phyloP scores from a whole-genome alignment of 2,329 filamentous ascomycete genomes.

The Penicillium sp. region DNA sequence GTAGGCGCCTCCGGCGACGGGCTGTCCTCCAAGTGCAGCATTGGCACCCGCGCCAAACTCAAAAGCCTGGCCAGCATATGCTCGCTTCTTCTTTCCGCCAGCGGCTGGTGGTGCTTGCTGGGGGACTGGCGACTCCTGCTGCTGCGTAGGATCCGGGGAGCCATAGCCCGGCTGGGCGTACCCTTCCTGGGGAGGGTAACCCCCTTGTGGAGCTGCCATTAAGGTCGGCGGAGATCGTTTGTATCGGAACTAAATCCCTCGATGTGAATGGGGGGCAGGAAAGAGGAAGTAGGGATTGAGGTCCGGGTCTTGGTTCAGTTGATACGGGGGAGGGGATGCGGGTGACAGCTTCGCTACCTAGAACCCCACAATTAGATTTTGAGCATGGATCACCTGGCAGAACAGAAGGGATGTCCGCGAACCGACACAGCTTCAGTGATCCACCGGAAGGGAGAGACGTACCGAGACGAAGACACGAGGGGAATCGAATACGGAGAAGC shows the following conservation, averaged over 20 bases:
- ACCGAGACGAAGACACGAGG: slow-evolving; percentile 8
- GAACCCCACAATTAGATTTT: slow-evolving; percentile 24
- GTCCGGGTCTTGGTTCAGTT: slow-evolving; percentile 8
- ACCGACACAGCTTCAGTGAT: neutral
- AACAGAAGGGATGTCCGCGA: neutral
- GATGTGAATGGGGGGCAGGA: slow-evolving; percentile 6
- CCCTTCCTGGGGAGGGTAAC: slow-evolving; percentile 52
- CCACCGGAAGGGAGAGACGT: slow-evolving; percentile 1
- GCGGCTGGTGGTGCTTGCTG: slow-evolving; percentile 35
- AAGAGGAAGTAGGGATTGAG: slow-evolving; percentile 3
- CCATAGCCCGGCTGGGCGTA: slow-evolving; percentile 46
- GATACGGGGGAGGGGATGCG: slow-evolving; percentile 17
- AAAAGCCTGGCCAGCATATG: slow-evolving; percentile 92
- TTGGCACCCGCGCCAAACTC: slow-evolving; percentile 89
- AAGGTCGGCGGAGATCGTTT: slow-evolving; percentile 14
- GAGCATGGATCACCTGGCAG: slow-evolving; percentile 6
- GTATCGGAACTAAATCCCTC: slow-evolving; percentile 1
- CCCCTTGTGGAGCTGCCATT: slow-evolving; percentile 55
- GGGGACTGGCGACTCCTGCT: slow-evolving; percentile 29
- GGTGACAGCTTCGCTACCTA: slow-evolving; percentile 25
- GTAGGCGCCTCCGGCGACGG: slow-evolving; percentile 59
- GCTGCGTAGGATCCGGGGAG: slow-evolving; percentile 39
- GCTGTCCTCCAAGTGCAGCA: slow-evolving; percentile 56
- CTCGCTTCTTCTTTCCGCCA: slow-evolving; percentile 73
- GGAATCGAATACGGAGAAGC: slow-evolving; percentile 20